Percentiles rank a stretch among this genome's conserved stretches.
Conservation (phyloP, 805 yeast species). For the Blastobotrys muscicola region DNA sequence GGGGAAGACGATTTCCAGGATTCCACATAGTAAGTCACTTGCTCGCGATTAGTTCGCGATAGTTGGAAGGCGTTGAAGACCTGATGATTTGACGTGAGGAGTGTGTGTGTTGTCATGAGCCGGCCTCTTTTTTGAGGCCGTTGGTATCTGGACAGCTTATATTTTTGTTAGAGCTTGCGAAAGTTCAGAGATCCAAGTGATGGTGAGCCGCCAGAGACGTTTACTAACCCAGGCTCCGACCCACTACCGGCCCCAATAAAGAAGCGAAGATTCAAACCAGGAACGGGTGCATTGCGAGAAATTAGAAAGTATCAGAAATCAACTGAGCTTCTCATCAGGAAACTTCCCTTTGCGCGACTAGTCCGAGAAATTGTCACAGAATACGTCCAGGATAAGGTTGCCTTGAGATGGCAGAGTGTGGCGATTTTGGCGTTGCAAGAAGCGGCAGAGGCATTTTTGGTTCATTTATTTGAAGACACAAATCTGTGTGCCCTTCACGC, state of each 20-base stretch:
- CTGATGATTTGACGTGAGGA: too few relatives aligned
- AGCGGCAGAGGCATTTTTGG: slow-evolving; percentile 97
- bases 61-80: too few relatives aligned
- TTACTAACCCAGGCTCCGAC: slow-evolving; percentile 2
- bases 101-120: too few relatives aligned
- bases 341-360: slow-evolving; percentile 94
- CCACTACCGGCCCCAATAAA: slow-evolving; percentile 3
- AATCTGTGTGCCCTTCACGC: slow-evolving; percentile 98
- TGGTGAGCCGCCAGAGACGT: too few relatives aligned
- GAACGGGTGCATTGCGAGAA: slow-evolving; percentile 90
- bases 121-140: too few relatives aligned
- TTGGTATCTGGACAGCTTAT: too few relatives aligned
- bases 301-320: slow-evolving; percentile 96
- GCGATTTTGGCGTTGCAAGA: slow-evolving; percentile 98
- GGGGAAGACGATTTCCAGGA: too few relatives aligned
- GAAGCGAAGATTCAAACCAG: slow-evolving; percentile 71
- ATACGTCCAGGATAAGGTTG: slow-evolving; percentile 24
- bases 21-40: too few relatives aligned
- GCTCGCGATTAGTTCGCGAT: too few relatives aligned
- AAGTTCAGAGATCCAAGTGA: too few relatives aligned
- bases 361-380: slow-evolving; percentile 62
- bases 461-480: slow-evolving; percentile 93
- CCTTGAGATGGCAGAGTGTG: slow-evolving; percentile 93
- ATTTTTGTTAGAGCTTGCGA: too few relatives aligned
- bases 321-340: slow-evolving; percentile 89